Base-by-base conservation (phyloP, 768 basidiomycete species). In the Lactarius trivialis region DNA sequence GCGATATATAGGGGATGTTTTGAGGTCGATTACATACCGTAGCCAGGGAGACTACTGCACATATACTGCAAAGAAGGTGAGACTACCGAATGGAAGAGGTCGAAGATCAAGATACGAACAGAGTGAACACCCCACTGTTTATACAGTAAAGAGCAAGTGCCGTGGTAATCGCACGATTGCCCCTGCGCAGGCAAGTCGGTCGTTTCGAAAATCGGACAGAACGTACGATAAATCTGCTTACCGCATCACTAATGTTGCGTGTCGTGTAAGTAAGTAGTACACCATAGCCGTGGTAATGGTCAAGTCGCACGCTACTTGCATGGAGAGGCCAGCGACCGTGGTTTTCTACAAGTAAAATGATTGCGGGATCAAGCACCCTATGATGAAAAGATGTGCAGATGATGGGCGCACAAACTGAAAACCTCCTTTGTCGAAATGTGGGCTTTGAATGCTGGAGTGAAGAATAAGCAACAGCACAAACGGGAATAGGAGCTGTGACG, bases 241-340 rank as follows among this genome's bases (percentile, higher is more conserved):
- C 58, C 37, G 51, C 21, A 32, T 59, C 39, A 21, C 28, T 19
- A 30, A 21, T 28, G 50, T 43, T 0, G n/a, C 5, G 11, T 39
- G 19, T 30, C 51, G 49, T 17, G 28, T 15, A 11, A 39, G n/a
- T 24, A 59, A 43, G 28, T 52, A 53, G 30, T 59, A 59, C n/a
- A 59, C 58, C 58, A 59, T 59, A 19, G 37, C 24, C n/a, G 26
- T 14, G 19, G 58, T 41, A 39, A 59, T 59, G 37, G 7, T 43
- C 14, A 59, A 28, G 28, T 59, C 51, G 51, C 58, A 59, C 2
- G 30, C 49, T 1, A 59, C 58, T 41, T 32, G 36, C 2, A 53
- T 26, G 2, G 50, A 52, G 19, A 59, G 12, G 12, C 37, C 50
- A 9, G 50, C 11, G 26, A 21, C 39, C 6, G 14, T 7, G n/a